Evolutionary conservation across 257 asterid genomes (phyloP).

Genomic region (Solanum chmielewskii): DNA sequence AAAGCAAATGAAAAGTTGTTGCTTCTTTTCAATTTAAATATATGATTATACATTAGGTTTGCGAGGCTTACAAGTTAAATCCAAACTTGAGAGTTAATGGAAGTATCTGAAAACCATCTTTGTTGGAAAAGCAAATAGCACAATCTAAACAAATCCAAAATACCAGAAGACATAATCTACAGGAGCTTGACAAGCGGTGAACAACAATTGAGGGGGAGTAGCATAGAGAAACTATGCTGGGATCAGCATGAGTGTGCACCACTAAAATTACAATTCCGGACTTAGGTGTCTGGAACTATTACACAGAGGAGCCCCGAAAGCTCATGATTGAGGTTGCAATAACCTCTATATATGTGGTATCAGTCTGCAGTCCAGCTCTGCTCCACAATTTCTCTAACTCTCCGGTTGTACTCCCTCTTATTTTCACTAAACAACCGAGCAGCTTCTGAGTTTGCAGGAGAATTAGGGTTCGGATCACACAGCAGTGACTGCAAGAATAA

Average conservation of each 20-base stretch:
- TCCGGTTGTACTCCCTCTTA: constrained; percentile 70
- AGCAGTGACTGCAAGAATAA: constrained; percentile 47
- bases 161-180: constrained; percentile 16
- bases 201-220: constrained; percentile 6
- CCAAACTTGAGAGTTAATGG: not conserved
- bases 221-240: constrained; percentile 1
- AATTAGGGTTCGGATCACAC: constrained; percentile 86
- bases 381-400: constrained; percentile 69
- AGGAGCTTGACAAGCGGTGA: constrained; percentile 7
- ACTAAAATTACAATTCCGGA: constrained; percentile 4
- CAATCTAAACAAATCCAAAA: not conserved
- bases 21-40: not conserved
- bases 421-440: constrained; percentile 80
- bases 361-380: constrained; percentile 90
- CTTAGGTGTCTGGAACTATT: constrained; percentile 2
- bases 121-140: not conserved
- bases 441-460: constrained; percentile 85
- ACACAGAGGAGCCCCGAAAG: constrained; percentile 10
- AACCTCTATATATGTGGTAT: not conserved
- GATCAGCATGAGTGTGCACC: constrained; percentile 2
- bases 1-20: not conserved
- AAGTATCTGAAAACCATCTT: not conserved
- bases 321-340: not conserved
- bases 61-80: not conserved
- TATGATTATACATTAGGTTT: not conserved